Conservation (phyloP, 2,329 filamentous ascomycete genomes). For the Davidsoniella eucalypti region DNA sequence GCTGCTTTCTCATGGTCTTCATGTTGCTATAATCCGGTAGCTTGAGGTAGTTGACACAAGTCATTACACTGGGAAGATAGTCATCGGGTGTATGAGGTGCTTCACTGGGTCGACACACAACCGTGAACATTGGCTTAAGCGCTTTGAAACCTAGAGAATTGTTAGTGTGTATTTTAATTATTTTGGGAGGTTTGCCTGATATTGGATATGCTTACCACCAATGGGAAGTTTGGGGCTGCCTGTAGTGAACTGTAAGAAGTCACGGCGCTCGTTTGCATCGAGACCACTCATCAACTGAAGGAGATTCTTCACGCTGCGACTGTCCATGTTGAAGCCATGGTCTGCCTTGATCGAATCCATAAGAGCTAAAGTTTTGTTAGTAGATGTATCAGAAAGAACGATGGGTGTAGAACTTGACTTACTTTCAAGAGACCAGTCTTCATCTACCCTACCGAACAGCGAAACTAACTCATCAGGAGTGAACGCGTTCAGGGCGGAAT, state of each 20-base stretch:
- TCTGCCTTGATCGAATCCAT: constrained; percentile 98
- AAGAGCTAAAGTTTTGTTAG: constrained; percentile 42
- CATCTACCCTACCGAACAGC: constrained; percentile 80
- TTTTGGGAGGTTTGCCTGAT: constrained; percentile 1
- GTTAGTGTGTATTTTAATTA: neutral
- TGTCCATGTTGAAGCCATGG: constrained; percentile 97
- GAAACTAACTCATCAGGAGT: constrained; percentile 90
- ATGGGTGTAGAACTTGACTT: constrained; percentile 25
- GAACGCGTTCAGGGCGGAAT: constrained; percentile 79
- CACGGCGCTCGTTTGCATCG: constrained; percentile 54
- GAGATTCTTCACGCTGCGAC: constrained; percentile 82
- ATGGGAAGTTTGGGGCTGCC: constrained; percentile 97
- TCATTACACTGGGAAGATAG: constrained; percentile 99
- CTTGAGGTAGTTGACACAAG: constrained; percentile 97
- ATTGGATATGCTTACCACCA: constrained; percentile 50
- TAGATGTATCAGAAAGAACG: neutral
- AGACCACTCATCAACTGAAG: constrained; percentile 91
- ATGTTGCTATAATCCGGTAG: constrained; percentile 81
- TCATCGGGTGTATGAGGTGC: constrained; percentile 86
- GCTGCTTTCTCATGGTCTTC: constrained; percentile 58
- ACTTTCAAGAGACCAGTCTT: constrained; percentile 98
- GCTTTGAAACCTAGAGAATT: constrained; percentile 66
- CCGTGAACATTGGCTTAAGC: constrained; percentile 95
- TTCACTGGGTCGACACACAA: constrained; percentile 97
- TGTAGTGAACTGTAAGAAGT: constrained; percentile 95